These are phyloP conservation scores for Puccinia polysora DNA, from an alignment of 1,284 basidiomycete genomes.

Conservation along the genomic window DNA sequence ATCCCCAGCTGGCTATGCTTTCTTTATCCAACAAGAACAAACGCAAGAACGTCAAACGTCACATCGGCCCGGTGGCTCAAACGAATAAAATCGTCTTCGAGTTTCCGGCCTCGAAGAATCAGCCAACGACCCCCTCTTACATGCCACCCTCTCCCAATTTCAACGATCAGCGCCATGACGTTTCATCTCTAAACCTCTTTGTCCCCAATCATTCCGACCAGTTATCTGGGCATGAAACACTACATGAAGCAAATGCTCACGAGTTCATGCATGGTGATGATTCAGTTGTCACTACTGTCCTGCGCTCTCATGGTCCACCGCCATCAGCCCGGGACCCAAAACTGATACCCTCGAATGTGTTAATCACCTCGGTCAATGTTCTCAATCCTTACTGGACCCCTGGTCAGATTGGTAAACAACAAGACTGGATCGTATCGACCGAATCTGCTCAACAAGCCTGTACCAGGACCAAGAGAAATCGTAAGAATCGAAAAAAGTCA, in stretches of 20 bases:
- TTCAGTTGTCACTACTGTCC: neutral
- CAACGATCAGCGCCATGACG: neutral
- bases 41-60: constrained; percentile 26
- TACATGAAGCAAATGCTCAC: neutral
- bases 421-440: too few relatives aligned
- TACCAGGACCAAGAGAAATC: constrained; percentile 19
- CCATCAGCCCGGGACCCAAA: constrained; percentile 7
- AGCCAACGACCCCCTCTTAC: constrained; percentile 10
- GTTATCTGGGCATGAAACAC: neutral
- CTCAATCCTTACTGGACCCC: constrained; percentile 21
- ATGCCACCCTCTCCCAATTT: constrained; percentile 21
- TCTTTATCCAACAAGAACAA: constrained; percentile 43
- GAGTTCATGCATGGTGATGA: neutral
- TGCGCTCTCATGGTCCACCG: constrained; percentile 18
- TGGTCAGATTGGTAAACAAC: constrained; percentile 24
- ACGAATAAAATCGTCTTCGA: constrained; percentile 35
- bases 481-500: constrained; percentile 23
- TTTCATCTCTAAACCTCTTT: neutral
- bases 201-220: neutral
- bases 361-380: constrained; percentile 26
- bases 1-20: constrained; percentile 24
- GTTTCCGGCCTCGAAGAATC: neutral
- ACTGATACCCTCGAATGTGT: constrained; percentile 17
- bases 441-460: neutral
- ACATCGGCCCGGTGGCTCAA: neutral